Evolutionary conservation across 2,329 filamentous ascomycete genomes (phyloP).

Genomic region (Colletotrichum sp.): DNA sequence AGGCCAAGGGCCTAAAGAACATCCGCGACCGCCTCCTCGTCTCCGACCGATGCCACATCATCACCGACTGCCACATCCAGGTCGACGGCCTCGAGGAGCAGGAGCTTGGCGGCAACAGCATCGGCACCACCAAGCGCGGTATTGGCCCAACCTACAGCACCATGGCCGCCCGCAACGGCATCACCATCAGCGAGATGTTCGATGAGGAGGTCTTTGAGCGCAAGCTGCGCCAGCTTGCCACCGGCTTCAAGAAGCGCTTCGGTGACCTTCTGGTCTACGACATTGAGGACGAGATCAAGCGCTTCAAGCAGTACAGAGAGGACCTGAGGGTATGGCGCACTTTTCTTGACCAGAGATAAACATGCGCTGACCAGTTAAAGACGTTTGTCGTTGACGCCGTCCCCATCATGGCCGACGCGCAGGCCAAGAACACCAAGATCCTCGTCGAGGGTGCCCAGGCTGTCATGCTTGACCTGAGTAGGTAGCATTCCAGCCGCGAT

Average conservation of each 20-base stretch:
- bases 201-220: constrained; percentile 68
- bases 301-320: constrained; percentile 22
- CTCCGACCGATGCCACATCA: constrained; percentile 66
- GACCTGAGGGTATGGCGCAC: neutral
- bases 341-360: accelerated
- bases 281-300: constrained; percentile 69
- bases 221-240: constrained; percentile 66
- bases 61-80: constrained; percentile 68
- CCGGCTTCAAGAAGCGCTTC: constrained; percentile 71
- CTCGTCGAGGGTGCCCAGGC: constrained; percentile 71
- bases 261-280: constrained; percentile 71
- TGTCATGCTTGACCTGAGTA: constrained; percentile 61
- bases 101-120: constrained; percentile 45
- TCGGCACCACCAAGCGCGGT: constrained; percentile 42
- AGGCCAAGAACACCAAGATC: constrained; percentile 63
- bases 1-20: constrained; percentile 38
- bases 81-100: constrained; percentile 73
- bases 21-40: constrained; percentile 62
- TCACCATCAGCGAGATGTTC: constrained; percentile 72
- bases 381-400: constrained; percentile 70
- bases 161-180: constrained; percentile 65
- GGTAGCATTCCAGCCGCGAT: neutral
- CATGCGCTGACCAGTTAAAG: neutral
- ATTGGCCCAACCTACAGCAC: constrained; percentile 51
- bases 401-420: constrained; percentile 65